Percentiles rank a stretch among this genome's conserved stretches.
Evolutionary conservation across 2,329 filamentous ascomycete genomes (phyloP).

Genomic region (Phaeosphaeriaceae sp.): DNA sequence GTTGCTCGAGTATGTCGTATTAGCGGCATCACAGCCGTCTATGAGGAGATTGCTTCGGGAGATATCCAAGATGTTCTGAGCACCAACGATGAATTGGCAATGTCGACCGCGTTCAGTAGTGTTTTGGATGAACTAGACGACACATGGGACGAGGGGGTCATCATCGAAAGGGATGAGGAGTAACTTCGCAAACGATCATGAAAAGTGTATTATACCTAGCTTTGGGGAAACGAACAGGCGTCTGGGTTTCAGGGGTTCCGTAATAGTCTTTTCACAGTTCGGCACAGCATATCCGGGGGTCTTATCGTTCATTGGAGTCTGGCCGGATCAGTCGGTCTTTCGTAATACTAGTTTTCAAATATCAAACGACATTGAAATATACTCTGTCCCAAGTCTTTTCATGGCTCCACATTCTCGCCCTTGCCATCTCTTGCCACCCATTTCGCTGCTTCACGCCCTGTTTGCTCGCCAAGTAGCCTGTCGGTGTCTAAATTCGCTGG

Average conservation of each 20-base stretch:
- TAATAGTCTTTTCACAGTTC: no score
- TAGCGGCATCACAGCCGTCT: constrained; percentile 49
- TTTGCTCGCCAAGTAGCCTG: constrained; percentile 32
- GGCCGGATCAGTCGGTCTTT: not conserved
- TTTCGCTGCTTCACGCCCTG: constrained; percentile 42
- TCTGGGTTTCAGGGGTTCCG: not conserved
- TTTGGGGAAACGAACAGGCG: no score
- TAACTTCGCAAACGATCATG: not conserved
- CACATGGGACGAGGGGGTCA: constrained; percentile 39
- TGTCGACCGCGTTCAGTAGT: constrained; percentile 38
- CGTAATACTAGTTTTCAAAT: not conserved
- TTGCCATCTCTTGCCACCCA: constrained; percentile 35
- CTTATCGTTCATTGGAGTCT: not conserved
- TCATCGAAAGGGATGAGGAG: constrained; percentile 29
- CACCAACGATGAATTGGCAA: constrained; percentile 50
- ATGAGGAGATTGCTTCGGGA: constrained; percentile 50
- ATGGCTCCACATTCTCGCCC: constrained; percentile 12
- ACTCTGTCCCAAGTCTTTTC: not conserved
- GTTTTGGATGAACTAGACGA: constrained; percentile 31
- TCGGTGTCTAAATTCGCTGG: constrained; percentile 30
- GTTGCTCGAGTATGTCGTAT: constrained; percentile 51
- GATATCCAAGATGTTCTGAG: constrained; percentile 53
- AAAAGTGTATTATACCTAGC: no score
- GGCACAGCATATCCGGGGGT: not conserved
- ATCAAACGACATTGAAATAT: not conserved